A percentile compares a stretch with the other conserved stretches of the same genome.
phyloP scores from a whole-genome alignment of 345 rosid species.

The Psidium guajava region DNA sequence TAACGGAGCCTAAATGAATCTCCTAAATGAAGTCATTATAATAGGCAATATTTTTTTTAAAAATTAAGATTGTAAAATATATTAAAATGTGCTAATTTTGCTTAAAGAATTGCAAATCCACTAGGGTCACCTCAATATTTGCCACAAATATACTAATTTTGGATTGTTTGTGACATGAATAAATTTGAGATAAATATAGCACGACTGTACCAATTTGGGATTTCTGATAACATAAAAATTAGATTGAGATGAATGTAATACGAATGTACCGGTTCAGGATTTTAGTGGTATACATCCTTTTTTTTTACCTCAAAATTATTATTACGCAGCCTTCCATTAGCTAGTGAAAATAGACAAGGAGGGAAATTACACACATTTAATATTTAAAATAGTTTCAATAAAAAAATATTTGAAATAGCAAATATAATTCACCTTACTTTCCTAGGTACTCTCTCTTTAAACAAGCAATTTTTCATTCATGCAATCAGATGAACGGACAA shows the following conservation, averaged over 20 bases:
- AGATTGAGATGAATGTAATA: too few species aligned
- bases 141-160: too few species aligned
- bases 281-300: too few species aligned
- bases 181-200: neutral
- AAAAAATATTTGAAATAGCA: neutral
- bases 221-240: neutral
- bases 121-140: too few species aligned
- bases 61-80: too few species aligned
- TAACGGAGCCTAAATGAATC: too few species aligned
- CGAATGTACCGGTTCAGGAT: too few species aligned
- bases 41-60: neutral
- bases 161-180: neutral
- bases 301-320: too few species aligned
- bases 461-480: neutral
- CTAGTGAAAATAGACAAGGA: neutral
- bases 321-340: neutral
- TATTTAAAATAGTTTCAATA: too few species aligned
- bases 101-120: too few species aligned
- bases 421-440: neutral
- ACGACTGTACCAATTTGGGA: fast-evolving
- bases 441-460: neutral
- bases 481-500: neutral
- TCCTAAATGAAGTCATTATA: neutral
- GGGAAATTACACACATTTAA: neutral
- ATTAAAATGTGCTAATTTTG: neutral